Evolutionary conservation across 2,329 filamentous ascomycete genomes (phyloP).

Genomic region (Plectosphaerella cucumerina): DNA sequence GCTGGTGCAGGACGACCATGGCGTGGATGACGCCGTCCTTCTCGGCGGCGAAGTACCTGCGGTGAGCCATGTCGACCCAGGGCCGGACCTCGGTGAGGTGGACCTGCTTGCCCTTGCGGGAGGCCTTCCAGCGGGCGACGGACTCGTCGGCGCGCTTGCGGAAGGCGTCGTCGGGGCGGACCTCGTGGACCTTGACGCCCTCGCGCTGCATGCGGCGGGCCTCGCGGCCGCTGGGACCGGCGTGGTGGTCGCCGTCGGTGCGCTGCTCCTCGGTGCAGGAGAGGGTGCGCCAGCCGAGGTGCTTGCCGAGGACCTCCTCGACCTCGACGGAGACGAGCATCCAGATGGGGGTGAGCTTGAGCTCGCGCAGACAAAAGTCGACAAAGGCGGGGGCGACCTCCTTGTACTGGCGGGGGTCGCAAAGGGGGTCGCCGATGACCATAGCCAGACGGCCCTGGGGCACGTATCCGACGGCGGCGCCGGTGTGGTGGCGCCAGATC

Average conservation of each 20-base stretch:
- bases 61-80: constrained; percentile 79
- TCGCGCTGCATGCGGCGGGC: constrained; percentile 77
- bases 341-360: constrained; percentile 76
- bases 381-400: constrained; percentile 72
- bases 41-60: constrained; percentile 79
- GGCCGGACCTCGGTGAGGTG: constrained; percentile 87
- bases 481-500: constrained; percentile 76
- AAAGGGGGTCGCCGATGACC: constrained; percentile 82
- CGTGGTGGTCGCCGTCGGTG: constrained; percentile 69
- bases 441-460: constrained; percentile 73
- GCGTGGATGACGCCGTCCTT: constrained; percentile 70
- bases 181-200: constrained; percentile 74
- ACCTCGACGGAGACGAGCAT: constrained; percentile 76
- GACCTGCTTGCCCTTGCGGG: constrained; percentile 78
- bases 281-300: constrained; percentile 82
- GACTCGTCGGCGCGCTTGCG: constrained; percentile 65
- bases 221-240: constrained; percentile 69
- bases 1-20: constrained; percentile 77
- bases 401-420: constrained; percentile 71
- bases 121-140: constrained; percentile 74
- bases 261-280: constrained; percentile 88
- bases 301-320: constrained; percentile 74
- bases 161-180: constrained; percentile 65
- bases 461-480: constrained; percentile 82
- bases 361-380: constrained; percentile 67